phyloP scores from a whole-genome alignment of 139 green algal genomes.

The Asterochloris erici region DNA sequence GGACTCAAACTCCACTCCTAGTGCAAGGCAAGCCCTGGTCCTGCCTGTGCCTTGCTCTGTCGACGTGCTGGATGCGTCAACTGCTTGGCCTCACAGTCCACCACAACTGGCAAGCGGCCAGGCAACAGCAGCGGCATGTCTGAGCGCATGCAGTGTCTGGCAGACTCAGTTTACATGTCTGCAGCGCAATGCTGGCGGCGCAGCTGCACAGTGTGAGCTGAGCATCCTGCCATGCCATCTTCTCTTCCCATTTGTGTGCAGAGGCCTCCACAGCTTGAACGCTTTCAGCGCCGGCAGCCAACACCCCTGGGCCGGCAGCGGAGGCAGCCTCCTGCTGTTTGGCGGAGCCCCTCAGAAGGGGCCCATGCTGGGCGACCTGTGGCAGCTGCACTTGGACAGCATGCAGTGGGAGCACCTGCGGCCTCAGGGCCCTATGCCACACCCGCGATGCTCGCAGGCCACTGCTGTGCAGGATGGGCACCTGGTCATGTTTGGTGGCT shows the following conservation, averaged over 20 bases:
- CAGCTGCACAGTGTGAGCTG: too few species aligned
- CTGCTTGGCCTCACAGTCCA: background rate
- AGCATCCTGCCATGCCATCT: too few species aligned
- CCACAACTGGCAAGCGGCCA: slow-evolving; percentile 7
- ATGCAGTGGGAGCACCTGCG: slow-evolving; percentile 30
- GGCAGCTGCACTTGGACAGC: slow-evolving; percentile 20
- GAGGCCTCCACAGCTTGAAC: slow-evolving; percentile 42
- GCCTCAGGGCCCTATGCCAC: slow-evolving; percentile 16
- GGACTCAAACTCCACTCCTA: too few species aligned
- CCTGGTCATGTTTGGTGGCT: slow-evolving; percentile 32
- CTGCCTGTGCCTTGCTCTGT: too few species aligned
- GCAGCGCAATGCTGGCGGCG: too few species aligned
- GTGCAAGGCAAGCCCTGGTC: too few species aligned
- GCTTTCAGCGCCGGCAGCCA: slow-evolving; percentile 2
- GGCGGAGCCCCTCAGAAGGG: slow-evolving; percentile 40
- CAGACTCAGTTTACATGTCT: too few species aligned
- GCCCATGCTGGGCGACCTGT: slow-evolving; percentile 42
- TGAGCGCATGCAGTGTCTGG: too few species aligned
- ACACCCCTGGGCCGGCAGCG: too few species aligned
- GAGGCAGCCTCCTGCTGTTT: slow-evolving; percentile 25
- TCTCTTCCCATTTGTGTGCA: background rate
- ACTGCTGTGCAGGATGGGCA: slow-evolving; percentile 18
- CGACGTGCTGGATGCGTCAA: too few species aligned
- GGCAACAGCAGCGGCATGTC: background rate
- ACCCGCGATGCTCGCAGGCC: slow-evolving; percentile 31